Base-by-base conservation (phyloP, 106 monocot species). In the Allium cepa region DNA sequence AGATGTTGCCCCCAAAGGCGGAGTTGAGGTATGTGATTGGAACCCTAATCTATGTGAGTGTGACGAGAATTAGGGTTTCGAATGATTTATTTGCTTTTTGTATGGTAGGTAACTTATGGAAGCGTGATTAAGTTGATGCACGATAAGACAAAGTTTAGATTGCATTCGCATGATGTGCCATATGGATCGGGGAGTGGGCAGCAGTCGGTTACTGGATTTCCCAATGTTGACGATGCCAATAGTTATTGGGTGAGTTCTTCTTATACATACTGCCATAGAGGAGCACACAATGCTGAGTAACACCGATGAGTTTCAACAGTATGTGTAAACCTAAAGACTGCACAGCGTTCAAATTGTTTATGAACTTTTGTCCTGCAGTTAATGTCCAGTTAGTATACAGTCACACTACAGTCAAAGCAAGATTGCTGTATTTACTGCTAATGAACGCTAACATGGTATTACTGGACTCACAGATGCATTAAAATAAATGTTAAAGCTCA, bases 181-280 rank as follows among this genome's bases (percentile, higher is more conserved):
- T 96, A 96, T 67, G 95, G 91, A 64, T 86, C 95, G 4, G 95
- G 95, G 4, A 96, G 95, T 49, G 95, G 91, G 18, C 95, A 91
- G 76, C 91, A 91, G 68, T 96, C 91, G 0, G 88, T 96, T 22
- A 96, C 91, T 5, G 88, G 91, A 17, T 96, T 86, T 51, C 88
- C 88, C 7, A 79, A 76, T 56, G 95, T 91, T 1, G 95, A 88
- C 62, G 95, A 96, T 56, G 57, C 95, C 26, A 96, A 91, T 66
- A 96, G 95, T 73, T 96, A 96, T 52, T 96, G 91, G 95, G 95
- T 96, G 46, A 49, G 70, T 17, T 72, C 36, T 4, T 36, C 36
- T 36, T 5, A 36, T 36, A 36, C 36, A 4, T 36, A 36, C 36
- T 36, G 3, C 36, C 36, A 5, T 36, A 36, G 36, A 36, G 36